Conservation (phyloP, 73 alveolate species). For the Uronychia setigera region DNA sequence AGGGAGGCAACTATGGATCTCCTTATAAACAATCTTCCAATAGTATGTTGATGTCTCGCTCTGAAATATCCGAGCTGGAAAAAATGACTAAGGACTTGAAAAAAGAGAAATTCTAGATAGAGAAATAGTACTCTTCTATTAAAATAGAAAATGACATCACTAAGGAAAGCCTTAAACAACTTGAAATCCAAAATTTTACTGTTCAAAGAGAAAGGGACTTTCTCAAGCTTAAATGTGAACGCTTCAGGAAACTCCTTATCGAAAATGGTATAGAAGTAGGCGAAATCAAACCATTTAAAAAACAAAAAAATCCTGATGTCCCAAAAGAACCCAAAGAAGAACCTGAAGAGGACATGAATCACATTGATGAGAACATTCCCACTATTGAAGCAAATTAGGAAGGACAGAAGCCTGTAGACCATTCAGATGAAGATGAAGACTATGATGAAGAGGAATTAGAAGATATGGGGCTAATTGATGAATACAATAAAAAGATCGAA, state of each 20-base stretch:
- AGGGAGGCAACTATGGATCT: neutral
- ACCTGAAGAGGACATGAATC: too few species aligned
- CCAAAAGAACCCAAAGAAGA: too few species aligned
- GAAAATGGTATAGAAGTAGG: conserved; percentile 34
- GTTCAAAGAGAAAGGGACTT: conserved; percentile 48
- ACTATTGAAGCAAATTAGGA: too few species aligned
- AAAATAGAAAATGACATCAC: conserved; percentile 16
- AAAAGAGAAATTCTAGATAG: conserved; percentile 9
- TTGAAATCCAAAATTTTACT: conserved; percentile 14
- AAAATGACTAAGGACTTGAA: conserved; percentile 34
- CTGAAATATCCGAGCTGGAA: conserved; percentile 33
- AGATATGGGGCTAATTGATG: conserved; percentile 35
- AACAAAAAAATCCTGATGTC: neutral
- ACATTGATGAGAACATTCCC: too few species aligned
- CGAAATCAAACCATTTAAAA: neutral
- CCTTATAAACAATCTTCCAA: neutral
- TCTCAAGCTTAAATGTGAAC: conserved; percentile 44
- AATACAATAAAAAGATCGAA: conserved; percentile 24
- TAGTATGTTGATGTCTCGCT: neutral
- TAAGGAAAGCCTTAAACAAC: neutral
- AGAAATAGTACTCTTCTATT: neutral
- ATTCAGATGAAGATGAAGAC: too few species aligned
- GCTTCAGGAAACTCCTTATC: conserved; percentile 11
- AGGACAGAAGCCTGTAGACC: too few species aligned
- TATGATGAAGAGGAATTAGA: conserved; percentile 1